phyloP scores from a whole-genome alignment of 169 alveolate genomes.

The Hepatocystis sp. region DNA sequence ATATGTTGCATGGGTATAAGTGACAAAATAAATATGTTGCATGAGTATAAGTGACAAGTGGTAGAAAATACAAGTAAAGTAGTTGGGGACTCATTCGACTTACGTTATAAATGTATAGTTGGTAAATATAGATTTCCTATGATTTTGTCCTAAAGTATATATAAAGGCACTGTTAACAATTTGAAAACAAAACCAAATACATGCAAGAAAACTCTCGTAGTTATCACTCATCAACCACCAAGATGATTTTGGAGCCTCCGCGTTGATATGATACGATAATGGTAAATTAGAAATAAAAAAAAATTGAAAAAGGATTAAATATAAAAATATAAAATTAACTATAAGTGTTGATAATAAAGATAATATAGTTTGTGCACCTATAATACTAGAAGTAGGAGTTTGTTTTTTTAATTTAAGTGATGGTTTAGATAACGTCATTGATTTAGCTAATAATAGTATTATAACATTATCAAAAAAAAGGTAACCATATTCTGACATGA shows the following conservation, averaged over 20 bases:
- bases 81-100: constrained; percentile 4
- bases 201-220: constrained; percentile 88
- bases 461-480: constrained; percentile 85
- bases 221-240: constrained; percentile 93
- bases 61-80: background rate
- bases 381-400: constrained; percentile 89
- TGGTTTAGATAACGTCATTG: constrained; percentile 88
- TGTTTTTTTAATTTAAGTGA: constrained; percentile 84
- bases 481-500: constrained; percentile 91
- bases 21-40: constrained; percentile 45
- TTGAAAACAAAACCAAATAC: constrained; percentile 89
- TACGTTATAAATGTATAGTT: constrained; percentile 86
- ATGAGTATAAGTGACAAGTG: constrained; percentile 76
- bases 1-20: too few species aligned
- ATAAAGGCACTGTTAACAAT: constrained; percentile 90
- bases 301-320: constrained; percentile 73
- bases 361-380: constrained; percentile 88
- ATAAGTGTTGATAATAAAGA: constrained; percentile 85
- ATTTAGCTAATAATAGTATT: constrained; percentile 81
- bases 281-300: constrained; percentile 78
- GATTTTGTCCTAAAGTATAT: constrained; percentile 88
- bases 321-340: constrained; percentile 76
- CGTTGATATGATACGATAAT: constrained; percentile 78
- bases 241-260: constrained; percentile 83
- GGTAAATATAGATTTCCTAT: constrained; percentile 84